Conservation (phyloP, 768 basidiomycete genomes). For the Leccinum aurantiacum region DNA sequence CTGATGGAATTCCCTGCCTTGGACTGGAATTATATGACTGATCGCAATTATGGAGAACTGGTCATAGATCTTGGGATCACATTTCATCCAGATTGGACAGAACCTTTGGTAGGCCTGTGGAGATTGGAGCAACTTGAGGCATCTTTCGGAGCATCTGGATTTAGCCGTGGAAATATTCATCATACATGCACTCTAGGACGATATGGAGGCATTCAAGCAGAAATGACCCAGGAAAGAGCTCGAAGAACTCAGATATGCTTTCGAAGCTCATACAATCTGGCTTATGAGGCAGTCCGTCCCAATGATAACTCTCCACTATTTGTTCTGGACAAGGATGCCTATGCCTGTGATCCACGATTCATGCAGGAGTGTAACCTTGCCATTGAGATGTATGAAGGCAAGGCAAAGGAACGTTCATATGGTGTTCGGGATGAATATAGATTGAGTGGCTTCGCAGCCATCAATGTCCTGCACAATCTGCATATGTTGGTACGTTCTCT, state of each 20-base stretch:
- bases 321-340: conserved; percentile 1
- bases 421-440: conserved; percentile 8
- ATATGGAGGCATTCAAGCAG: conserved; percentile 4
- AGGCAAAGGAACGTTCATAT: conserved; percentile 6
- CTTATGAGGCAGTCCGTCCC: neutral
- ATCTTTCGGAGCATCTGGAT: neutral
- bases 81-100: neutral
- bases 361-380: neutral
- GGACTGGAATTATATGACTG: neutral
- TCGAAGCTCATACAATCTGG: conserved; percentile 1
- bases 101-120: neutral
- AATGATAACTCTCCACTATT: conserved; percentile 3
- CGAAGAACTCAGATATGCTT: neutral
- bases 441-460: conserved; percentile 6
- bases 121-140: neutral
- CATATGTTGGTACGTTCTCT: neutral
- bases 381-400: neutral
- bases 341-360: neutral
- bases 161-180: neutral
- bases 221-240: neutral
- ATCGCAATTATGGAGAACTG: neutral
- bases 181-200: neutral
- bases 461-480: neutral
- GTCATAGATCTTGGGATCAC: neutral
- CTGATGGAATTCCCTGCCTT: neutral